These are phyloP conservation scores for Alternaria sp. DNA, from an alignment of 2,329 filamentous ascomycete genomes.

Conservation along the genomic window DNA sequence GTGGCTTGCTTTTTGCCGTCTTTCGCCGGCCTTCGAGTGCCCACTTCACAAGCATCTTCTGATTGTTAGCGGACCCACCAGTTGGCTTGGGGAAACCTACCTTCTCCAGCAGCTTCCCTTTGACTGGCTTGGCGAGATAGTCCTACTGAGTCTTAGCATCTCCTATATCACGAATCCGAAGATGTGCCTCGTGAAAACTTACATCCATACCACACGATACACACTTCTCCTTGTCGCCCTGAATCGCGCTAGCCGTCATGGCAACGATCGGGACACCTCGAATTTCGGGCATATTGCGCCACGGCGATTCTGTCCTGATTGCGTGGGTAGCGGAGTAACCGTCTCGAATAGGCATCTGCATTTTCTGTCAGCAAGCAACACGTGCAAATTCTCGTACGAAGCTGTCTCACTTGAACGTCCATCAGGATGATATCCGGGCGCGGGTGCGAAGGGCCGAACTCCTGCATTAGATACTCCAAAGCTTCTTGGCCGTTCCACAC, in stretches of 20 bases:
- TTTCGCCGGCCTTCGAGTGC: conserved; percentile 55
- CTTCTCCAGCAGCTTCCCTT: conserved; percentile 69
- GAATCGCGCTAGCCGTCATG: conserved; percentile 82
- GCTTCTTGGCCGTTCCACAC: conserved; percentile 82
- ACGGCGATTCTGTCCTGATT: conserved; percentile 71
- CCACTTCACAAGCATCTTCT: conserved; percentile 70
- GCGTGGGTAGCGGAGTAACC: conserved; percentile 79
- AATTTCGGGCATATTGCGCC: conserved; percentile 61
- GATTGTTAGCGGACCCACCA: conserved; percentile 20
- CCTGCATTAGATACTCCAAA: conserved; percentile 69
- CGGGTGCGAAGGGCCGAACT: conserved; percentile 57
- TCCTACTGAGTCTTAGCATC: conserved; percentile 35
- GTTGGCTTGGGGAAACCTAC: conserved; percentile 24
- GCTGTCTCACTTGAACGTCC: conserved; percentile 73
- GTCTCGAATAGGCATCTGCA: conserved; percentile 64
- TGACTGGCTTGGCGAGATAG: conserved; percentile 63
- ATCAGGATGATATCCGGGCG: conserved; percentile 79
- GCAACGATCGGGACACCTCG: conserved; percentile 75
- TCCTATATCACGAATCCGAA: conserved; percentile 12
- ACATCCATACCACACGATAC: conserved; percentile 73
- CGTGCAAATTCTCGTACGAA: neutral
- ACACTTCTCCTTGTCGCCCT: conserved; percentile 78
- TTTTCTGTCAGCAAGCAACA: neutral
- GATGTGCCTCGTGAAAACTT: conserved; percentile 19
- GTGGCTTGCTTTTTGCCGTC: conserved; percentile 30